Conservation (phyloP, 257 asterid species). For the Primulina tabacum region DNA sequence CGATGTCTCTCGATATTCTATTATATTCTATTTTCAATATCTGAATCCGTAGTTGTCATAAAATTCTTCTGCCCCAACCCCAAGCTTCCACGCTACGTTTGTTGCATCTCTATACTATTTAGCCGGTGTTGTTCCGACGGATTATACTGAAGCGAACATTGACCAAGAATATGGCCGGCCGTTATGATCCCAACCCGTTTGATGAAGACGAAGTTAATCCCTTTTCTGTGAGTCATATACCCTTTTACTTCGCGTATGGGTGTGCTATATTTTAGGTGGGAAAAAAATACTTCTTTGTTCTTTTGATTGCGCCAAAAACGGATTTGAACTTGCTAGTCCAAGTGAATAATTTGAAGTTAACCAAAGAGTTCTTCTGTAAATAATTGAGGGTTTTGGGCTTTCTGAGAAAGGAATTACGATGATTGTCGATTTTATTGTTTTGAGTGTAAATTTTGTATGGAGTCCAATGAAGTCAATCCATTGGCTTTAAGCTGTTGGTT, state of each 20-base stretch:
- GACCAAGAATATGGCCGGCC: neutral
- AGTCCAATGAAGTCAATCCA: neutral
- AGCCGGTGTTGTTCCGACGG: no score
- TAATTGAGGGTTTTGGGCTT: slow-evolving; percentile 3
- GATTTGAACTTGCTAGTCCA: neutral
- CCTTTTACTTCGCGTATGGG: neutral
- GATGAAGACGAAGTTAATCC: slow-evolving; percentile 55
- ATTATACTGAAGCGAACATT: no score
- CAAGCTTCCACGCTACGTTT: neutral
- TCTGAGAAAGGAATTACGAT: slow-evolving; percentile 13
- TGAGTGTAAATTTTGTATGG: neutral
- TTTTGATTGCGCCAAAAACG: slow-evolving; percentile 2
- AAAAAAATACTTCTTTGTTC: neutral
- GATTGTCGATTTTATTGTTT: slow-evolving; percentile 14
- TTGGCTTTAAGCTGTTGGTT: neutral
- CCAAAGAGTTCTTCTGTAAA: neutral
- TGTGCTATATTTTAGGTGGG: neutral
- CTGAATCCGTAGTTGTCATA: neutral
- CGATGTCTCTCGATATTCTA: neutral
- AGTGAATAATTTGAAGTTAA: slow-evolving; percentile 21
- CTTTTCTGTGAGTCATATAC: slow-evolving; percentile 40
- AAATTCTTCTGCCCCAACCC: neutral
- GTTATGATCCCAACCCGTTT: neutral
- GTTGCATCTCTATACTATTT: neutral
- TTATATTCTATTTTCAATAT: neutral